Conservation (phyloP, 495 filamentous ascomycete genomes). For the Lineolata rhizophorae region DNA sequence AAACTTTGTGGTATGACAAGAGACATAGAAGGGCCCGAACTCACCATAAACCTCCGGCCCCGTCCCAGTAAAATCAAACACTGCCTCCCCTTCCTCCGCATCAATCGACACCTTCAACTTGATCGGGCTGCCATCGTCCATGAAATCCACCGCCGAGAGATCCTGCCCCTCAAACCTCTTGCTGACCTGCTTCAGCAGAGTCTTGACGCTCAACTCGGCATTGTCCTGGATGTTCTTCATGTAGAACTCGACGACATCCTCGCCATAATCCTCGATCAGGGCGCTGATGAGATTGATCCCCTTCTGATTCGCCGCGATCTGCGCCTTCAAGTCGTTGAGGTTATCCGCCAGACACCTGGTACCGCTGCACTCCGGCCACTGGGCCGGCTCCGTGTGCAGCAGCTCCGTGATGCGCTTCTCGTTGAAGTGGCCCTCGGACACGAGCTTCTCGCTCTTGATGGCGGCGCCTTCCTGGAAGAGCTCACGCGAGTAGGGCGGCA, state of each 20-base stretch:
- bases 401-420: conserved; percentile 71
- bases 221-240: conserved; percentile 90
- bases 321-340: conserved; percentile 86
- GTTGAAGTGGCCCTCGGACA: conserved; percentile 74
- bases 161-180: conserved; percentile 56
- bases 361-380: conserved; percentile 71
- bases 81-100: conserved; percentile 56
- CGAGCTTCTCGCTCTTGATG: conserved; percentile 85
- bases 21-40: too few relatives aligned
- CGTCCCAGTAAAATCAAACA: conserved; percentile 81
- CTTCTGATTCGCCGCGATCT: conserved; percentile 89
- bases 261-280: conserved; percentile 76
- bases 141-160: conserved; percentile 58
- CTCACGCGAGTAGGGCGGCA: conserved; percentile 88
- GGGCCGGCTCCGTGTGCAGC: conserved; percentile 60
- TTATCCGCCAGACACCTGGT: conserved; percentile 85
- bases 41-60: conserved; percentile 75
- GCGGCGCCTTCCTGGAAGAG: conserved; percentile 87
- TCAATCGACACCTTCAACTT: conserved; percentile 69
- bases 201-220: conserved; percentile 66
- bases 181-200: conserved; percentile 59
- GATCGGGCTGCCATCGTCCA: conserved; percentile 89
- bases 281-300: conserved; percentile 75
- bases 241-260: conserved; percentile 83
- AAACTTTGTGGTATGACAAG: too few relatives aligned